A percentile compares a stretch with the other conserved stretches of the same genome.
Evolutionary conservation across 1,284 basidiomycete species (phyloP).

Genomic region (Trichosporon inkin): DNA sequence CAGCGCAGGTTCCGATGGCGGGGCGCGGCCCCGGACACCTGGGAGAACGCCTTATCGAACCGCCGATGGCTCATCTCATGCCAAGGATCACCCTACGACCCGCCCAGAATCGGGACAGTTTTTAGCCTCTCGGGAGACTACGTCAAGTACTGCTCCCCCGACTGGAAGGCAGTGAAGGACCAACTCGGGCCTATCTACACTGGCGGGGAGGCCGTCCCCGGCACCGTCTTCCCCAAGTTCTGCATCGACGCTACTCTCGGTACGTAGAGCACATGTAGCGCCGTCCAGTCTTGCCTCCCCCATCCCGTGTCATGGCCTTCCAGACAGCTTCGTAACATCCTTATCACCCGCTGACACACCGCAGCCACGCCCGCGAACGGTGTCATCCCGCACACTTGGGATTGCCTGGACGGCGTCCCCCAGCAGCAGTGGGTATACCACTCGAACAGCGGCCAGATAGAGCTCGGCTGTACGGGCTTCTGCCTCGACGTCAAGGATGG

Average conservation of each 20-base stretch:
- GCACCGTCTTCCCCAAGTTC: not conserved
- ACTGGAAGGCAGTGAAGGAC: not conserved
- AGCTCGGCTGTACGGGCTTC: conserved; percentile 1
- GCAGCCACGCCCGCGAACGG: not conserved
- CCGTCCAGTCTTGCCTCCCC: too few species aligned
- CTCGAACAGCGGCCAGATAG: conserved; percentile 1
- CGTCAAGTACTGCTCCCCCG: not conserved
- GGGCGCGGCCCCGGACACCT: not conserved
- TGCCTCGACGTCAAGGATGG: conserved; percentile 14
- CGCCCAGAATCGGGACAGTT: not conserved
- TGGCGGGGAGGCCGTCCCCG: not conserved
- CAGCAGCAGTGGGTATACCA: conserved; percentile 9
- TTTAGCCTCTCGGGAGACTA: not conserved
- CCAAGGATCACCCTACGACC: not conserved
- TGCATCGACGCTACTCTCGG: not conserved
- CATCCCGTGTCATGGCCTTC: too few species aligned
- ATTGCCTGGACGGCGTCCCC: conserved; percentile 2
- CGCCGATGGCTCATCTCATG: not conserved
- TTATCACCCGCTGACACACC: not conserved
- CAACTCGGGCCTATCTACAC: not conserved
- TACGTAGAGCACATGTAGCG: not conserved
- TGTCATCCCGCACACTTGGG: conserved; percentile 6
- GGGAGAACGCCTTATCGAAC: too few species aligned
- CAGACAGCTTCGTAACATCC: too few species aligned
- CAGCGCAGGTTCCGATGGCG: not conserved